A percentile compares a stretch with the other conserved stretches of the same genome.
Conservation (phyloP, 176 grass and related monocot genomes). For the Avena eriantha region DNA sequence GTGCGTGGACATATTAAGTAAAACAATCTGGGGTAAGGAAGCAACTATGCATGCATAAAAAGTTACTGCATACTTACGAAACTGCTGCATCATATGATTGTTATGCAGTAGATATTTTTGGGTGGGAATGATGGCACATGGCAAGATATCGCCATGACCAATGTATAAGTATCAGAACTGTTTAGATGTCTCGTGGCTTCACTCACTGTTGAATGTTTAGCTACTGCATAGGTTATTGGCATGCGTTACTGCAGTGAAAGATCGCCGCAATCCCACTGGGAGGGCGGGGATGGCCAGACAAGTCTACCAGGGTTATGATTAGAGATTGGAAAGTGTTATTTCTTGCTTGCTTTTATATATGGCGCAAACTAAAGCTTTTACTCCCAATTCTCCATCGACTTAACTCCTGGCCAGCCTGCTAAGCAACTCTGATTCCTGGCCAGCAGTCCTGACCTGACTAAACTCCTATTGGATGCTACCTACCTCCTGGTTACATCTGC, state of each 20-base stretch:
- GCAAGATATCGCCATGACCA: neutral
- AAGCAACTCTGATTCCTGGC: neutral
- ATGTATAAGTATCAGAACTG: constrained; percentile 14
- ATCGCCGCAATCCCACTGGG: neutral
- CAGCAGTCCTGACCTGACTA: neutral
- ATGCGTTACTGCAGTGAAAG: neutral
- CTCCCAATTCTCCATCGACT: neutral
- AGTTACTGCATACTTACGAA: neutral
- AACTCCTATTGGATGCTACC: neutral
- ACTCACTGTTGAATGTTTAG: neutral
- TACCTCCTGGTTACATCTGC: neutral
- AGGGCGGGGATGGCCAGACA: neutral
- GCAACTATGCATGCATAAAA: neutral
- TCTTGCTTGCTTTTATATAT: neutral
- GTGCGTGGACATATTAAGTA: constrained; percentile 12
- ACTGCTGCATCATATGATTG: neutral
- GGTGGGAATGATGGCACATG: neutral
- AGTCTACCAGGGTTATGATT: neutral
- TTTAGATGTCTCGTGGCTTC: neutral
- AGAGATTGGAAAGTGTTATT: neutral
- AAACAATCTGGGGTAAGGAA: constrained; percentile 27
- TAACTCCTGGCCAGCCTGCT: neutral
- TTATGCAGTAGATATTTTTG: neutral
- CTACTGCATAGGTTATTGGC: constrained; percentile 1
- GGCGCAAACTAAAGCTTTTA: neutral